Conservation (phyloP, 2,329 filamentous ascomycete species). For the Arthrobotrys pseudoclavata region DNA sequence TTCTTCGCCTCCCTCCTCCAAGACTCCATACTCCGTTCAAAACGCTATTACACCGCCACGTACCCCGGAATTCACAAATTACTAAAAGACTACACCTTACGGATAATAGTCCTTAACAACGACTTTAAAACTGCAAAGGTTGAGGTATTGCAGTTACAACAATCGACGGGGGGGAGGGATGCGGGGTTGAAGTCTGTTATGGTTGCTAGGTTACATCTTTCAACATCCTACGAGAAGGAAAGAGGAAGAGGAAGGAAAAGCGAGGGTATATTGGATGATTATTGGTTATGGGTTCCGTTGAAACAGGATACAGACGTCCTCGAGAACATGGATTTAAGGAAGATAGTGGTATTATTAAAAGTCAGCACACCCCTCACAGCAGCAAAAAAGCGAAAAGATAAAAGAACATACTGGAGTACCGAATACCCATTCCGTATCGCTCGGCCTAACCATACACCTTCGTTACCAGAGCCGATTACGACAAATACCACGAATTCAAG, state of each 20-base stretch:
- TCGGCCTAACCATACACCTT: neutral
- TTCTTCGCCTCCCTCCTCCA: neutral
- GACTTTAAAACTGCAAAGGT: neutral
- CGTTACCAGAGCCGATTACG: neutral
- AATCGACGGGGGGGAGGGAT: neutral
- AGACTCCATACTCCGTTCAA: neutral
- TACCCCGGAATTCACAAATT: neutral
- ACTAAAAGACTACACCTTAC: neutral
- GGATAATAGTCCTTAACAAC: neutral
- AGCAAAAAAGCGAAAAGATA: neutral
- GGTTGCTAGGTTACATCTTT: neutral
- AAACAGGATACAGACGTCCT: neutral
- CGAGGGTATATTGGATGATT: neutral
- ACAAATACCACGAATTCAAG: neutral
- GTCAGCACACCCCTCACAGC: neutral
- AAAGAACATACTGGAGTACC: conserved; percentile 7
- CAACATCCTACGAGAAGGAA: neutral
- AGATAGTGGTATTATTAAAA: neutral
- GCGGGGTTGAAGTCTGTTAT: neutral
- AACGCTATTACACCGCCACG: neutral
- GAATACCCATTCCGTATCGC: conserved; percentile 14
- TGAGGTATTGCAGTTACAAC: neutral
- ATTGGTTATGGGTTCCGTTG: neutral
- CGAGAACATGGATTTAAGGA: neutral
- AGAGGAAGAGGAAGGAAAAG: neutral